phyloP scores from a whole-genome alignment of 345 rosid genomes.

The Cardiospermum halicacabum region DNA sequence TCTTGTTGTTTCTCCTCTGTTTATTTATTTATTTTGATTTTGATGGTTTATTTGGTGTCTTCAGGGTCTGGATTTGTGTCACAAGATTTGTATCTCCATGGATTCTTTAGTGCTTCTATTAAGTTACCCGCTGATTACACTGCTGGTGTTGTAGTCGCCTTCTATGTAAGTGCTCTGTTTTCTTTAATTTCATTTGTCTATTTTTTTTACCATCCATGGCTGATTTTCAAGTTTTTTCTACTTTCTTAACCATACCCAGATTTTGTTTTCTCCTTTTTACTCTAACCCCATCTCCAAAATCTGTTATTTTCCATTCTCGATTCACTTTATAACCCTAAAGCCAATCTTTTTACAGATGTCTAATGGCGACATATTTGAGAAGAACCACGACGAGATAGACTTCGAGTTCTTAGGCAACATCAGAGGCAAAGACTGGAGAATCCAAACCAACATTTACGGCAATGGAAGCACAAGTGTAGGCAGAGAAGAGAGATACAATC shows the following conservation, averaged over 20 bases:
- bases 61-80: constrained; percentile 98
- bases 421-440: constrained; percentile 98
- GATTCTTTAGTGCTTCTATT: constrained; percentile 88
- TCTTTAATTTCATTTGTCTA: neutral
- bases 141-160: constrained; percentile 98
- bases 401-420: constrained; percentile 97
- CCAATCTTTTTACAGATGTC: constrained; percentile 98
- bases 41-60: neutral
- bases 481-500: constrained; percentile 91
- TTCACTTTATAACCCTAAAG: too few relatives aligned
- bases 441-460: constrained; percentile 93
- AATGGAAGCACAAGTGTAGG: constrained; percentile 88
- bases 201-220: too few relatives aligned
- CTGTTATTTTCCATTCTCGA: neutral
- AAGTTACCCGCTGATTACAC: constrained; percentile 95
- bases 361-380: constrained; percentile 87
- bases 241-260: neutral
- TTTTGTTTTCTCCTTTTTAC: neutral
- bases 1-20: neutral
- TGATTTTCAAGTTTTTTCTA: neutral
- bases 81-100: constrained; percentile 88
- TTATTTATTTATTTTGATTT: neutral
- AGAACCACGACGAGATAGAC: constrained; percentile 97
- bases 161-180: constrained; percentile 63
- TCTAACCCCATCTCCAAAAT: neutral